phyloP scores from a whole-genome alignment of 768 basidiomycete genomes.

The Mycena galopus region DNA sequence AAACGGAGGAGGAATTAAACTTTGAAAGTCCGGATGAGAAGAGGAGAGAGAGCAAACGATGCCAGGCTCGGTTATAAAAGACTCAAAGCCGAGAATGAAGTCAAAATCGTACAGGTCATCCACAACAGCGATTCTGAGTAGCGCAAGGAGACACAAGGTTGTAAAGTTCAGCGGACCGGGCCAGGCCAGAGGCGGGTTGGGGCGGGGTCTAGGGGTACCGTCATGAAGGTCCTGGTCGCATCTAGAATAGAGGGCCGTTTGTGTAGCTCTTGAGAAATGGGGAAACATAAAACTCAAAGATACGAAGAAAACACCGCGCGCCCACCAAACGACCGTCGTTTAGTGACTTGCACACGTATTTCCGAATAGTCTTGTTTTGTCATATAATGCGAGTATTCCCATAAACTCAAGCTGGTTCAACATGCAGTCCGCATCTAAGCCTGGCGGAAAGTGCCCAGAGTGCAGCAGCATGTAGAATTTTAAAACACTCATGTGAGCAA shows the following conservation, averaged over 20 bases:
- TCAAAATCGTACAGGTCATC: no score
- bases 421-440: conserved; percentile 16
- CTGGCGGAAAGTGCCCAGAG: conserved; percentile 1
- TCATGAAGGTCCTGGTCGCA: conserved; percentile 18
- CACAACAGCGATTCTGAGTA: no score
- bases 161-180: no score
- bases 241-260: no score
- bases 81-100: no score
- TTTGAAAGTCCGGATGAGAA: no score
- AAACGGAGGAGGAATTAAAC: no score
- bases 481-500: conserved; percentile 23
- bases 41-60: no score
- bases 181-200: no score
- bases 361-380: conserved; percentile 18
- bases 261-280: not conserved
- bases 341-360: conserved; percentile 20
- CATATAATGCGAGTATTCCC: conserved; percentile 1
- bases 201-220: conserved; percentile 7
- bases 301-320: conserved; percentile 1
- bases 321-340: not conserved
- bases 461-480: conserved; percentile 20
- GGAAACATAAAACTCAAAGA: not conserved
- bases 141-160: no score
- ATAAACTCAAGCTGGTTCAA: conserved; percentile 23
- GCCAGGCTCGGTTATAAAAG: no score